phyloP scores from a whole-genome alignment of 768 basidiomycete genomes.

The Pleurotus giganteus region DNA sequence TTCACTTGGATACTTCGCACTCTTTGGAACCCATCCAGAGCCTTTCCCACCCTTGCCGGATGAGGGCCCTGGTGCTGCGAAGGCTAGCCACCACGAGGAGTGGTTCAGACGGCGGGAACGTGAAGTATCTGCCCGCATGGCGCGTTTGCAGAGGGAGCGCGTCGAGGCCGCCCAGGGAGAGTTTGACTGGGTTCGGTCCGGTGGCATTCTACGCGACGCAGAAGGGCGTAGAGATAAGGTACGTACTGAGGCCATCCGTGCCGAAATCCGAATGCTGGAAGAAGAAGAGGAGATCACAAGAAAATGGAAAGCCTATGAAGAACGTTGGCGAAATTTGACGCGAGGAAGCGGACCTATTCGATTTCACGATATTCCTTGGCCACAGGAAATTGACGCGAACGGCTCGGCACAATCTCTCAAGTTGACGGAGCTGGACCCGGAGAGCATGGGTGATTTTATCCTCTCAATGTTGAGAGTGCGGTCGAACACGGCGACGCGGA shows the following conservation, averaged over 20 bases:
- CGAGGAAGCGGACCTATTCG: slow-evolving; percentile 21
- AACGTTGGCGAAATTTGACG: slow-evolving; percentile 43
- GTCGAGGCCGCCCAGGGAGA: slow-evolving; percentile 48
- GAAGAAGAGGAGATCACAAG: slow-evolving; percentile 34
- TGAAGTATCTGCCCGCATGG: not conserved
- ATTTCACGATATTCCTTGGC: slow-evolving; percentile 68
- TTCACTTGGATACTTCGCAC: not conserved
- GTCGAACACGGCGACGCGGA: slow-evolving; percentile 37
- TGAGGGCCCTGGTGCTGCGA: not conserved
- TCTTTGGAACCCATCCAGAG: not conserved
- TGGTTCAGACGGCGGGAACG: not conserved
- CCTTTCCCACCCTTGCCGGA: not conserved
- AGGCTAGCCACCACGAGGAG: not conserved
- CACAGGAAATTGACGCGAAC: slow-evolving; percentile 27
- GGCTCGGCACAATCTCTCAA: no score
- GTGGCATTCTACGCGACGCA: slow-evolving; percentile 52
- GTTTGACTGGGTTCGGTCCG: slow-evolving; percentile 58
- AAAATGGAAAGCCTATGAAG: slow-evolving; percentile 55
- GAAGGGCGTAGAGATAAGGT: slow-evolving; percentile 46
- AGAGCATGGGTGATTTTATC: slow-evolving; percentile 48
- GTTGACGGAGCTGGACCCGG: slow-evolving; percentile 26
- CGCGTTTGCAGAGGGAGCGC: slow-evolving; percentile 28
- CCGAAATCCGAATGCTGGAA: slow-evolving; percentile 44
- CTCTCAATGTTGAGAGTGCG: slow-evolving; percentile 43
- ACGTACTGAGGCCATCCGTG: slow-evolving; percentile 47